phyloP scores from a whole-genome alignment of 2,329 filamentous ascomycete species.

The Tolypocladium nubicola region DNA sequence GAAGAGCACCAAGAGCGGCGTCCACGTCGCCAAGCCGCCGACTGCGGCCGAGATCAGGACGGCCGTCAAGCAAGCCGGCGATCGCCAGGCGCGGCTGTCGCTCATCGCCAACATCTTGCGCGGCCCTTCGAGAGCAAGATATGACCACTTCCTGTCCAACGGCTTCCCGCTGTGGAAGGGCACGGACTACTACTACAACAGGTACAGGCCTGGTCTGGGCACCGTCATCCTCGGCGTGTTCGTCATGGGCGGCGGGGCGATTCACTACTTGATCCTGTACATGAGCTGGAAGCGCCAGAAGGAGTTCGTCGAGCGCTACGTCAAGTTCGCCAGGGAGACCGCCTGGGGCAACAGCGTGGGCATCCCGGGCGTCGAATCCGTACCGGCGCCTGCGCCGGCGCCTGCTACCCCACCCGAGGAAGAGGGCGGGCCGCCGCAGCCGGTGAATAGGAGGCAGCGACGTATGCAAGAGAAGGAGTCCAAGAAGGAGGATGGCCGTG shows the following conservation, averaged over 20 bases:
- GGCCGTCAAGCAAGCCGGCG: slow-evolving; percentile 69
- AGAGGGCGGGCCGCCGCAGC: slow-evolving; percentile 41
- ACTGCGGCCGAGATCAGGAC: slow-evolving; percentile 64
- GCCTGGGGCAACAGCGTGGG: slow-evolving; percentile 81
- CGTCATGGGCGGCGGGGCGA: slow-evolving; percentile 68
- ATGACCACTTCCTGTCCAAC: slow-evolving; percentile 87
- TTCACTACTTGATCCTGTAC: slow-evolving; percentile 78
- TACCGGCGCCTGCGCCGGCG: slow-evolving; percentile 29
- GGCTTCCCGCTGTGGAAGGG: slow-evolving; percentile 96
- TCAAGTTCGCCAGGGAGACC: slow-evolving; percentile 74
- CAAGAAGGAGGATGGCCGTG: slow-evolving; percentile 57
- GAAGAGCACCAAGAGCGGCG: slow-evolving; percentile 45
- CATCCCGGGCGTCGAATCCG: slow-evolving; percentile 54
- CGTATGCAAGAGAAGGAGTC: slow-evolving; percentile 5
- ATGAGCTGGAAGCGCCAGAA: slow-evolving; percentile 83
- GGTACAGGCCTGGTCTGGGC: slow-evolving; percentile 83
- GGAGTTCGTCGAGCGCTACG: slow-evolving; percentile 86
- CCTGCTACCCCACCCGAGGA: slow-evolving; percentile 35
- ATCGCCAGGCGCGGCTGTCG: slow-evolving; percentile 74
- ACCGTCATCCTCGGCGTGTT: slow-evolving; percentile 76
- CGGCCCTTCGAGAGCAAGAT: slow-evolving; percentile 70
- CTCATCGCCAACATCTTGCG: slow-evolving; percentile 80
- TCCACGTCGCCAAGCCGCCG: slow-evolving; percentile 60
- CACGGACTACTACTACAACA: slow-evolving; percentile 94
- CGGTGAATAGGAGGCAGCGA: slow-evolving; percentile 61